Evolutionary conservation across 2,329 filamentous ascomycete species (phyloP).

Genomic region (Alternaria consortialis): DNA sequence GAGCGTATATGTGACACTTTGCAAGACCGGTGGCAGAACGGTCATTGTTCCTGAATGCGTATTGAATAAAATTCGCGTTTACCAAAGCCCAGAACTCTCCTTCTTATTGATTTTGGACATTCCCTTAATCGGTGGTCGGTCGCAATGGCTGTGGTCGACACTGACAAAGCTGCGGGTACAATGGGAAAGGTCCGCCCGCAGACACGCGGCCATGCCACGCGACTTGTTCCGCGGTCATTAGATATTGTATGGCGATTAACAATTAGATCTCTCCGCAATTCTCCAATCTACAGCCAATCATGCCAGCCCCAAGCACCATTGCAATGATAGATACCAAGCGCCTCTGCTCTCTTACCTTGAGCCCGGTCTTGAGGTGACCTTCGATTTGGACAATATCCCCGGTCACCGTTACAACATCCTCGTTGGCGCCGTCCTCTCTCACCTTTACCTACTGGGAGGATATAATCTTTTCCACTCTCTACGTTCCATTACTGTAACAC

Average conservation of each 20-base stretch:
- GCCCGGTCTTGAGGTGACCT: neutral
- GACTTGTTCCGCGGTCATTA: neutral
- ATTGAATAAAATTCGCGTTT: neutral
- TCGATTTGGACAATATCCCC: neutral
- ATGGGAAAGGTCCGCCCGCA: neutral
- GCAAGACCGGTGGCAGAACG: neutral
- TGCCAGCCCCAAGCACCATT: neutral
- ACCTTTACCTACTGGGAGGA: neutral
- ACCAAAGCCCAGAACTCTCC: neutral
- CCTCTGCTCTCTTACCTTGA: neutral
- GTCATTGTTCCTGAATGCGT: neutral
- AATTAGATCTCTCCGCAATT: neutral
- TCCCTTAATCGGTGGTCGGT: neutral
- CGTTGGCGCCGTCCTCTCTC: neutral
- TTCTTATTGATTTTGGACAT: neutral
- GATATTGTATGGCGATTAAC: neutral
- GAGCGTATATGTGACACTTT: neutral
- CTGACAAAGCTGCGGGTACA: neutral
- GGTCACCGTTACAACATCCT: constrained; percentile 1
- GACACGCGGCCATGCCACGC: neutral
- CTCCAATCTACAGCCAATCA: neutral
- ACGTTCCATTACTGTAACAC: neutral
- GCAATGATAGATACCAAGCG: neutral
- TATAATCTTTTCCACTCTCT: neutral
- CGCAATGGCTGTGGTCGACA: neutral